Evolutionary conservation across 2,329 filamentous ascomycete species (phyloP).

Genomic region (Penicillium sp.): DNA sequence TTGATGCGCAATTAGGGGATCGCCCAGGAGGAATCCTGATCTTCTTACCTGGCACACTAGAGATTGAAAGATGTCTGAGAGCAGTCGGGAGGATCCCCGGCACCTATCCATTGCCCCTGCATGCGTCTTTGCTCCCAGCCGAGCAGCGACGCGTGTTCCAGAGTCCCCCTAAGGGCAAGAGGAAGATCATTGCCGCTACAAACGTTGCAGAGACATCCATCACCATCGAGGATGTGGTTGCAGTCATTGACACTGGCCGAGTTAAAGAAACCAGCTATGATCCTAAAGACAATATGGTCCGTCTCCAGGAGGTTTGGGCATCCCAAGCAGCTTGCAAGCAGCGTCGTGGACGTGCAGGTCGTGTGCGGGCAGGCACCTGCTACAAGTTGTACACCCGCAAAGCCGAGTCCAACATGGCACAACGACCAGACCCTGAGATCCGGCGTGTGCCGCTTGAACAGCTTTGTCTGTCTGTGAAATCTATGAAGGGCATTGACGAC

Average conservation of each 20-base stretch:
- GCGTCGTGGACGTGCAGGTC: constrained; percentile 84
- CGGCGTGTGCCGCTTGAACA: constrained; percentile 90
- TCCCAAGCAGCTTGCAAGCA: constrained; percentile 93
- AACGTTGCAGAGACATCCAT: constrained; percentile 99
- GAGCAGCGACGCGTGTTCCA: constrained; percentile 88
- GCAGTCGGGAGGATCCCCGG: constrained; percentile 63
- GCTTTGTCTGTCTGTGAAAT: constrained; percentile 87
- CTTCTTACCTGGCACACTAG: constrained; percentile 86
- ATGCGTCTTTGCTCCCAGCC: constrained; percentile 83
- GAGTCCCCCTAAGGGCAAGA: constrained; percentile 70
- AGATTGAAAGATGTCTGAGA: constrained; percentile 80
- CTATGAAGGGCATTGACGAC: constrained; percentile 80
- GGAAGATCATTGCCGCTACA: constrained; percentile 91
- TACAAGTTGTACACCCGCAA: constrained; percentile 93
- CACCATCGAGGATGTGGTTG: constrained; percentile 95
- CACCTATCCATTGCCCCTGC: constrained; percentile 79
- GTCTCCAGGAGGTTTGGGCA: constrained; percentile 91
- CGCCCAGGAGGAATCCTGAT: constrained; percentile 88
- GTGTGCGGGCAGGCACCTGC: constrained; percentile 85
- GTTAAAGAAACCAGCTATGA: constrained; percentile 98
- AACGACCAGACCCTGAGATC: constrained; percentile 90
- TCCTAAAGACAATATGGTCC: constrained; percentile 86
- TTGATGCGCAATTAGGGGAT: constrained; percentile 72
- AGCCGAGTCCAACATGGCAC: constrained; percentile 78
- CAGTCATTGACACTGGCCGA: constrained; percentile 89